Percentiles rank a stretch among this genome's conserved stretches.
phyloP scores from a whole-genome alignment of 2,329 filamentous ascomycete genomes.

The Colletotrichum agaves region DNA sequence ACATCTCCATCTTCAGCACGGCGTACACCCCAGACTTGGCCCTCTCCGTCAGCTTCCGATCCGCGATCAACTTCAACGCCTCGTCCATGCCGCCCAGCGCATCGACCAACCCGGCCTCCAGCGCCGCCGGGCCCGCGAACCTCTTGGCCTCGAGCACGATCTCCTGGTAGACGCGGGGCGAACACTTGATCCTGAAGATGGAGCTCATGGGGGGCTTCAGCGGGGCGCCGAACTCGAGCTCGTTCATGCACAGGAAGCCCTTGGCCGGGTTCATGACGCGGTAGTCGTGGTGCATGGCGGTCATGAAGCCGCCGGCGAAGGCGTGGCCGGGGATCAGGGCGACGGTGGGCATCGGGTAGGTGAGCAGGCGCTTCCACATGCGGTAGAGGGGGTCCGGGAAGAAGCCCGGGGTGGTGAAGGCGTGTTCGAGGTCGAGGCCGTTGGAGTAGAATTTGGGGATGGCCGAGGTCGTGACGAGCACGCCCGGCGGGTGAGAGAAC shows the following conservation, averaged over 20 bases:
- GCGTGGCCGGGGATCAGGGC: constrained; percentile 84
- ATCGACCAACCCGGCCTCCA: constrained; percentile 76
- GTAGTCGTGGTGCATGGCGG: constrained; percentile 86
- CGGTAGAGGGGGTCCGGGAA: constrained; percentile 69
- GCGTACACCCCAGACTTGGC: constrained; percentile 75
- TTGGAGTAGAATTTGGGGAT: constrained; percentile 86
- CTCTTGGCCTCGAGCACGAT: constrained; percentile 80
- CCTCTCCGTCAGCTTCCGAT: constrained; percentile 70
- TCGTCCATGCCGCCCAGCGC: constrained; percentile 73
- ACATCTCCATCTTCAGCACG: constrained; percentile 80
- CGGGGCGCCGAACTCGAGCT: constrained; percentile 82
- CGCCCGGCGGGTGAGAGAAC: constrained; percentile 68
- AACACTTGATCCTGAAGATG: constrained; percentile 76
- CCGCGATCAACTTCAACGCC: constrained; percentile 67
- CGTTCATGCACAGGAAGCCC: constrained; percentile 84
- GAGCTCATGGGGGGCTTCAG: constrained; percentile 78
- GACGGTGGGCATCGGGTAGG: constrained; percentile 83
- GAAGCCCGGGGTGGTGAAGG: constrained; percentile 69
- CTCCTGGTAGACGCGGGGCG: constrained; percentile 65
- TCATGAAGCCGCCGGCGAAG: constrained; percentile 85
- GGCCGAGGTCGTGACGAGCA: constrained; percentile 79
- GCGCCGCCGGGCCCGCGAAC: constrained; percentile 70
- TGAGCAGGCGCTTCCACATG: constrained; percentile 69
- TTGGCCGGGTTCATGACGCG: constrained; percentile 76
- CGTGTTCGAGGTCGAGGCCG: constrained; percentile 80